Base-by-base conservation (phyloP, 108 stramenopile genomes). In the Schizochytrium sp. region DNA sequence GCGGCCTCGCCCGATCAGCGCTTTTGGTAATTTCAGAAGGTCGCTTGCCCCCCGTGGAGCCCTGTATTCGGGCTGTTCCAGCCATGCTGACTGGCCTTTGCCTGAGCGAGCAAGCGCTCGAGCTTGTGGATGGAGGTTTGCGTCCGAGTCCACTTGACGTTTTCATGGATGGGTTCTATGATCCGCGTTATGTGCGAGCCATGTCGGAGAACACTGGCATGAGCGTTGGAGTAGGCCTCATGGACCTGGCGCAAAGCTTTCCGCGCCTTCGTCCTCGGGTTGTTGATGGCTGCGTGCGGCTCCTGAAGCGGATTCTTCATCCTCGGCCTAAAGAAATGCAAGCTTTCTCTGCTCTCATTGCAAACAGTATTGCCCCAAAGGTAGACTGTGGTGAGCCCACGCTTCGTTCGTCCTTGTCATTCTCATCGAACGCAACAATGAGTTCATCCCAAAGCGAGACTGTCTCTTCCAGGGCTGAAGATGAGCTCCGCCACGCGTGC, bases 101-200 rank as follows among this genome's bases (percentile, higher is more conserved):
- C 55, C 76, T 83, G 50, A 83, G 55, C 53, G 50, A 83, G 28
- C 5, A 55, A 40, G 47, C 76, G 5, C 47, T 83, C 17, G 50
- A 83, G 15, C 76, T 83, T 13, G 17, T 83, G 50, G 53, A 83
- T 13, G 53, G 53, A 10, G 53, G 76, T 19, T n/a, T 83, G 10
- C 76, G 28, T n/a, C 76, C 76, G 15, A 83, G 53, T 53, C 76
- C 76, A 40, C 76, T 83, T 53, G 76, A 83, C 53, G 55, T n/a
- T 38, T 55, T 83, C 1, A 13, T 83, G 45, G 50, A 83, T 38
- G 28, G 49, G 28, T 83, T 83, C 53, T 55, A 83, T 10, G 53
- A 83, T 53, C 76, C 47, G n/a, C 76, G 76, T 10, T 55, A 83
- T 28, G 76, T 83, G 10, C 76, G 76, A 10, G 76, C 47, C 0